Evolutionary conservation across 305 asterid genomes (phyloP), one percentile per base, ranked within the genome.

Genomic region (Coffea humblotiana): DNA sequence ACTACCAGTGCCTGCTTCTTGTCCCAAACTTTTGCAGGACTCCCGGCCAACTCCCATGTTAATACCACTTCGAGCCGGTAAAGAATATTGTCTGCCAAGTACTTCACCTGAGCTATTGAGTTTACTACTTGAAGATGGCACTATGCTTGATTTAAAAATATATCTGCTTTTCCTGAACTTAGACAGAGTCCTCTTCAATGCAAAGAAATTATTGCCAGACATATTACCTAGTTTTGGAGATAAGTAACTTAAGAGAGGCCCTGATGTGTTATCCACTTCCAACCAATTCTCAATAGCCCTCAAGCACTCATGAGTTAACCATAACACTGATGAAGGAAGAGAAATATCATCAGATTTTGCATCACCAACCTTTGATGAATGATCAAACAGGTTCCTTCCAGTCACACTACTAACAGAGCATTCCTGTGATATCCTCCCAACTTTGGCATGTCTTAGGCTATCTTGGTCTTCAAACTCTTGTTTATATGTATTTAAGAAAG

Each of bases 351-450:
- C 92, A 80, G 54, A 21, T 78, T 81, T 87, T 68, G 54, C 49
- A 65, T 79, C 87, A 76, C 87, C 74, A 67, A 84, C 79, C 89
- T 84, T 92, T 70, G 80, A 80, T 64, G 85, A 88, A 82, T 87
- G 85, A 83, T 90, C 93, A 67, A 80, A 71, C 56, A 89, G 63
- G 67, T 82, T 87, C 87, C 90, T 90, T 73, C 93, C 97, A 0
- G 91, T 84, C 82, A 83, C 78, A 79, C 92, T 87, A 81, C 91
- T 82, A 76, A 92, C 89, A 14, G 97, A 91, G 89, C 98, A 89
- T 88, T 96, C 97, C 87, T 89, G 93, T 69, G 97, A 93, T 79
- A 92, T 88, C 89, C 97, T 90, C 85, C 98, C 98, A 79, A 96
- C 97, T 89, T 96, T 93, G 81, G 98, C 93, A 92, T 89, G 98